Evolutionary conservation across 1,139 yeast species (phyloP).

Genomic region (Candida pseudoviswanathii): DNA sequence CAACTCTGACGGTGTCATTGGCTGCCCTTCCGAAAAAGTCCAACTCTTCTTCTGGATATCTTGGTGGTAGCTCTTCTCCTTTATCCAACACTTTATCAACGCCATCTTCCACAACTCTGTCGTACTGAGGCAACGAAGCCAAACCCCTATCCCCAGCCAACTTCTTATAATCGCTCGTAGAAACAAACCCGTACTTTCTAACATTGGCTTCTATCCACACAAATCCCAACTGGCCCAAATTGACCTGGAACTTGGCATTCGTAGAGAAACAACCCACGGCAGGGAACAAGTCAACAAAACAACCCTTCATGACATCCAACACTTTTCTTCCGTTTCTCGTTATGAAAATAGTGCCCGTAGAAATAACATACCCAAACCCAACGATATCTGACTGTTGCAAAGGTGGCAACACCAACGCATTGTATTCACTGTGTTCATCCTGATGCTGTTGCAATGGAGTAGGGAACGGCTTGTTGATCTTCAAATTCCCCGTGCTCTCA

Average conservation of each 20-base stretch:
- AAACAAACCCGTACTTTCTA: slow-evolving; percentile 87
- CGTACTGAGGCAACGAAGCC: slow-evolving; percentile 45
- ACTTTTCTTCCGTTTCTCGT: slow-evolving; percentile 89
- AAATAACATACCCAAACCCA: slow-evolving; percentile 85
- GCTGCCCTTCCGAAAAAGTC: slow-evolving; percentile 61
- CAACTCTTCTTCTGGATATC: slow-evolving; percentile 62
- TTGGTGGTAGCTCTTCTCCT: slow-evolving; percentile 76
- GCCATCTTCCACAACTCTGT: slow-evolving; percentile 22
- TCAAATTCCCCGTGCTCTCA: slow-evolving; percentile 80
- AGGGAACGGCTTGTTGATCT: slow-evolving; percentile 76
- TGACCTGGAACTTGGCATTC: slow-evolving; percentile 76
- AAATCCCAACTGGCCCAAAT: slow-evolving; percentile 88
- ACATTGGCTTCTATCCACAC: slow-evolving; percentile 96
- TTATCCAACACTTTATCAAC: slow-evolving; percentile 59
- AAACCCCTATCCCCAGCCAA: slow-evolving; percentile 48
- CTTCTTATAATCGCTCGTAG: slow-evolving; percentile 51
- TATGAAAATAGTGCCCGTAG: slow-evolving; percentile 80
- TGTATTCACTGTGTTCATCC: slow-evolving; percentile 48
- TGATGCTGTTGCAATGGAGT: slow-evolving; percentile 50
- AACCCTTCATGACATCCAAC: slow-evolving; percentile 79
- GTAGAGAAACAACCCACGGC: slow-evolving; percentile 80
- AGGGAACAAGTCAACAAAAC: slow-evolving; percentile 81
- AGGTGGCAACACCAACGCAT: slow-evolving; percentile 75
- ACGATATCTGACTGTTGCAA: slow-evolving; percentile 85
- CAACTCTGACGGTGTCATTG: slow-evolving; percentile 20